Evolutionary conservation across 305 asterid species (phyloP), one percentile per base, ranked within the genome.

Genomic region (Fraxinus platypoda): DNA sequence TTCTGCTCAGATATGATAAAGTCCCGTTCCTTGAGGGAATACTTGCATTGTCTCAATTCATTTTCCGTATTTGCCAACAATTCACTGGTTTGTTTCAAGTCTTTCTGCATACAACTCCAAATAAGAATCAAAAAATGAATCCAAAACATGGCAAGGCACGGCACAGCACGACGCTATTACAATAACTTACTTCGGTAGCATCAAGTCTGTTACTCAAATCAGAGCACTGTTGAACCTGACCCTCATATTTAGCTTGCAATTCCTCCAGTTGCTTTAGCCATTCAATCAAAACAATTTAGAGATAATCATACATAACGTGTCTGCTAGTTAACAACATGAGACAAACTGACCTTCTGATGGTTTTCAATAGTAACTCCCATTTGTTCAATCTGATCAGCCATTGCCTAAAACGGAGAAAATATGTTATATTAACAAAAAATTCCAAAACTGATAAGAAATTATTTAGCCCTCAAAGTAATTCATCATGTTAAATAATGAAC

Each of bases 361-460:
- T 84, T 90, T 84, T 91, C 97, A 66, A 92, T 83, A 26, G 91
- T 86, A 74, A 88, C 23, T 81, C 92, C 93, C 97, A 92, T 88
- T 85, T 88, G 93, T 89, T 92, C 98, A 84, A 91, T 90, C 83
- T 94, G 96, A 84, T 94, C 98, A 64, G 93, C 90, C 98, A 94
- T 94, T 41, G 93, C 92, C 98, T 94, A 80, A 35, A 83, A 83
- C 76, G 12, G 79, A 66, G 26, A 46, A 43, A 80, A 31, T 33
- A 31, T 31, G 25, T 71, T 33, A 33, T 13, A 33, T 3, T 71
- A 17, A 71, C 15, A 30, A 71, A 5, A 71, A 71, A 31, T 6
- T 30, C 46, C 4, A 17, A 17, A 19, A 33, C 35, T 30, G 6
- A 71, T 13, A 2, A 71, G 26, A 71, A 30, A 71, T 31, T 6